phyloP scores from a whole-genome alignment of 225 moss, liverwort and hornwort species.

The Pseudisothecium myosuroides region DNA sequence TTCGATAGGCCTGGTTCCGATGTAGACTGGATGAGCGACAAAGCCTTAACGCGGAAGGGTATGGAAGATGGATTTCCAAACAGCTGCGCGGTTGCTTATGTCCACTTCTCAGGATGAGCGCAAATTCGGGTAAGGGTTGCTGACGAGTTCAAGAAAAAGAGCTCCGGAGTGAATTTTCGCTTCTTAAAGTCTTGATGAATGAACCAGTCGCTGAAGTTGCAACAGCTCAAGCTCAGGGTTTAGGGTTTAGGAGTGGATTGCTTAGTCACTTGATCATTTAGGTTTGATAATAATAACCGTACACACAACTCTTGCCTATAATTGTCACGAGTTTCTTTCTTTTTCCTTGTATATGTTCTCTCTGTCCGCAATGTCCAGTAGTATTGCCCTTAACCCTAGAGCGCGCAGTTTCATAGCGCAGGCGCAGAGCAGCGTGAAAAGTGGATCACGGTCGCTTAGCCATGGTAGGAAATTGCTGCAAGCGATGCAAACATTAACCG shows the following conservation, averaged over 20 bases:
- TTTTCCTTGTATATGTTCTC: background rate
- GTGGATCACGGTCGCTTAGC: no score
- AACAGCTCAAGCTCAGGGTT: background rate
- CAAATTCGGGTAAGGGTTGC: constrained; percentile 47
- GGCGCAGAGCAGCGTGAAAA: no score
- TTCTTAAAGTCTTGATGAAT: background rate
- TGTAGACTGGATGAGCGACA: background rate
- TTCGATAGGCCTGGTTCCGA: background rate
- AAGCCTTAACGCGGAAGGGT: constrained; percentile 31
- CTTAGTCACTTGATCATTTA: background rate
- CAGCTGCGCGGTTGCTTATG: constrained; percentile 62
- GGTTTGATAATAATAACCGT: background rate
- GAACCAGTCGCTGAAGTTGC: background rate
- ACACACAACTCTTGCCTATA: background rate
- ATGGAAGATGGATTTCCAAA: constrained; percentile 60
- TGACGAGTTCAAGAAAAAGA: background rate
- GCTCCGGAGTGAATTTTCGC: background rate
- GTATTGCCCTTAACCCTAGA: background rate
- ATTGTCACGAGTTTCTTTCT: background rate
- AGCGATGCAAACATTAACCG: no score
- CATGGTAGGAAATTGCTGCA: no score
- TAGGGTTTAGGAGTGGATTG: background rate
- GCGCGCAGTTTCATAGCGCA: no score
- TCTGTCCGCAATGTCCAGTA: background rate
- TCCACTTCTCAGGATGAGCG: constrained; percentile 34